phyloP scores from a whole-genome alignment of 371 early-diverging fungal species.

The Saksenaea oblongispora region DNA sequence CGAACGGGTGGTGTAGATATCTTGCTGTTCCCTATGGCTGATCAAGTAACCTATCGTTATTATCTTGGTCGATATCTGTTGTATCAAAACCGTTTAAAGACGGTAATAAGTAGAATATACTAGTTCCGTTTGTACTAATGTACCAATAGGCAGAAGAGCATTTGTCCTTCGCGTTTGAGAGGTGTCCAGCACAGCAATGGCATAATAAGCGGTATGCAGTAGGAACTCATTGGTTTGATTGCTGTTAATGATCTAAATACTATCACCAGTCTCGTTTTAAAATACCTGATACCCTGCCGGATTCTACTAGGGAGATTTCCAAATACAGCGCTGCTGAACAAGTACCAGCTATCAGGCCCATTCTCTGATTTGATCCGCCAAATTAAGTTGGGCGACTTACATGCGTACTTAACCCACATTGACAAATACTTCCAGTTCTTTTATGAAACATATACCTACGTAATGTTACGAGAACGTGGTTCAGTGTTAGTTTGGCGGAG shows the following conservation, averaged over 20 bases:
- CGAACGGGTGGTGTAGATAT: slow-evolving; percentile 43
- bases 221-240: neutral
- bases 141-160: slow-evolving; percentile 39
- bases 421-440: slow-evolving; percentile 34
- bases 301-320: slow-evolving; percentile 55
- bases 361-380: slow-evolving; percentile 21
- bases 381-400: slow-evolving; percentile 34
- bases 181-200: slow-evolving; percentile 31
- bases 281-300: slow-evolving; percentile 54
- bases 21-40: slow-evolving; percentile 44
- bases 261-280: slow-evolving; percentile 35
- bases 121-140: neutral
- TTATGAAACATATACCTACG: slow-evolving; percentile 26
- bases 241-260: neutral
- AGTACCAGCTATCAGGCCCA: slow-evolving; percentile 33
- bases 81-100: slow-evolving; percentile 38
- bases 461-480: slow-evolving; percentile 37
- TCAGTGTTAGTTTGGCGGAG: slow-evolving; percentile 45
- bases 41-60: slow-evolving; percentile 60
- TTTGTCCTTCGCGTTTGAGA: slow-evolving; percentile 51
- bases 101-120: slow-evolving; percentile 16
- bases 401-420: slow-evolving; percentile 27
- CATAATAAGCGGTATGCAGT: slow-evolving; percentile 35
- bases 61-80: slow-evolving; percentile 58
- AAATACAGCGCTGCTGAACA: slow-evolving; percentile 23